Evolutionary conservation across 2,329 filamentous ascomycete species (phyloP), one percentile per base, ranked within the genome.

Genomic region (Sporothrix curviconia): DNA sequence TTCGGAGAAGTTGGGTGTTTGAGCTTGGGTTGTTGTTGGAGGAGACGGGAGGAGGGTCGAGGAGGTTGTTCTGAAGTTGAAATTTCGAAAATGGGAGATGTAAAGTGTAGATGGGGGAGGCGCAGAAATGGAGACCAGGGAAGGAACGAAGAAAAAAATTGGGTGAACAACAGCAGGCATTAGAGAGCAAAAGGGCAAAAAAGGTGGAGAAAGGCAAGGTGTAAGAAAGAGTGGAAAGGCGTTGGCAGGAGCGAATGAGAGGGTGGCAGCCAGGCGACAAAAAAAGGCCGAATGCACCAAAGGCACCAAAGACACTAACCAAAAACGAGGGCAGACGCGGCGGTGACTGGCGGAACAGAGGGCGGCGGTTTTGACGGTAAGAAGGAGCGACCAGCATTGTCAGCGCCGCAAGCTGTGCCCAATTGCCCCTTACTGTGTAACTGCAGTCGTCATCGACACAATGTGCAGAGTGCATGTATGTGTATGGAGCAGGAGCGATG

Each of bases 221-320:
- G 51, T 32, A 39, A 40, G 50, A 24, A 25, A 54, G 28, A 28
- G 32, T 37, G 19, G 47, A 24, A 15, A n/a, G n/a, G n/a, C 19
- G 37, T 9, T 37, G 52, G 52, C 25, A 55, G 52, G 52, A 55
- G 42, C 52, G 52, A 55, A 46, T 37, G 40, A 55, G 39, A 37
- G 44, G 50, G 51, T 25, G 34, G 47, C 37, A 52, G 37, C 55
- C 37, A 51, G 28, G 30, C 40, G 28, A 34, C 30, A 54, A 30
- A 40, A 30, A 28, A 25, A 28, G n/a, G n/a, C 50, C 19, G 22
- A 47, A 47, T 37, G 32, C 40, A 24, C 39, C 40, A 24, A 25
- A 34, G 22, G 43, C 43, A 46, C 22, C 12, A 28, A 30, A 3
- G n/a, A 7, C 7, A 47, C 22, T 6, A 19, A 46, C 42, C 42